phyloP scores from a whole-genome alignment of 2,329 filamentous ascomycete species.

The Bipolaris cookei region DNA sequence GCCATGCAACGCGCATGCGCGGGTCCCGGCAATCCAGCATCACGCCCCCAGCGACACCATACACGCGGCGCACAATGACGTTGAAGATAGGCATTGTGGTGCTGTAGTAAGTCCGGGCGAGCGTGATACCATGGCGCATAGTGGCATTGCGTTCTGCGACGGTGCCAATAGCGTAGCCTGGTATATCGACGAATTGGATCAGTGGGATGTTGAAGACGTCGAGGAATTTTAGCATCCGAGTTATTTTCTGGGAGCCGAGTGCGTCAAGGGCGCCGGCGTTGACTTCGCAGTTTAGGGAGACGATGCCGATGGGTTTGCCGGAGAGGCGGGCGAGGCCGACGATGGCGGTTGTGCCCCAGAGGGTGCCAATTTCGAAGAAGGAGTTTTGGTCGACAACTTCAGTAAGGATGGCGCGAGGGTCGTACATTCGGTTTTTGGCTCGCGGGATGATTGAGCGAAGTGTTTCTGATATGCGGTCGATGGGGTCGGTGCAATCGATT shows the following conservation, averaged over 20 bases:
- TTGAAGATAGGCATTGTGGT: slow-evolving; percentile 69
- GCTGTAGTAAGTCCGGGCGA: slow-evolving; percentile 67
- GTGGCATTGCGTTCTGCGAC: slow-evolving; percentile 67
- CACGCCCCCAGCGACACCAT: slow-evolving; percentile 68
- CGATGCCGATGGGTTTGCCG: slow-evolving; percentile 64
- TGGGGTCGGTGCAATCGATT: slow-evolving; percentile 56
- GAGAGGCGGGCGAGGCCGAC: slow-evolving; percentile 65
- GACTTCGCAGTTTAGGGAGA: slow-evolving; percentile 65
- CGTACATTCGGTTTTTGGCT: slow-evolving; percentile 65
- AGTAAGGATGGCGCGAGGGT: slow-evolving; percentile 63
- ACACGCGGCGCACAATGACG: slow-evolving; percentile 66
- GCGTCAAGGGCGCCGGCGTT: slow-evolving; percentile 68
- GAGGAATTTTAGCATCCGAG: slow-evolving; percentile 65
- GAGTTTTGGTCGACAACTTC: slow-evolving; percentile 62
- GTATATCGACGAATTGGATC: slow-evolving; percentile 68
- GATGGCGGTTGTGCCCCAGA: slow-evolving; percentile 69
- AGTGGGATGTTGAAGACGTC: slow-evolving; percentile 71
- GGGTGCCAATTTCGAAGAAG: slow-evolving; percentile 69
- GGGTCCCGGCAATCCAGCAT: slow-evolving; percentile 70
- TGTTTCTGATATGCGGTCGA: slow-evolving; percentile 56
- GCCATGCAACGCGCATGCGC: slow-evolving; percentile 67
- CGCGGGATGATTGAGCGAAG: slow-evolving; percentile 65
- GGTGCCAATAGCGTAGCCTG: slow-evolving; percentile 67
- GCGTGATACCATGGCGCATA: slow-evolving; percentile 68
- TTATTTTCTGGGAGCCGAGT: slow-evolving; percentile 66